Conservation (phyloP, 2,329 filamentous ascomycete species). For the Talaromyces pinophilus region DNA sequence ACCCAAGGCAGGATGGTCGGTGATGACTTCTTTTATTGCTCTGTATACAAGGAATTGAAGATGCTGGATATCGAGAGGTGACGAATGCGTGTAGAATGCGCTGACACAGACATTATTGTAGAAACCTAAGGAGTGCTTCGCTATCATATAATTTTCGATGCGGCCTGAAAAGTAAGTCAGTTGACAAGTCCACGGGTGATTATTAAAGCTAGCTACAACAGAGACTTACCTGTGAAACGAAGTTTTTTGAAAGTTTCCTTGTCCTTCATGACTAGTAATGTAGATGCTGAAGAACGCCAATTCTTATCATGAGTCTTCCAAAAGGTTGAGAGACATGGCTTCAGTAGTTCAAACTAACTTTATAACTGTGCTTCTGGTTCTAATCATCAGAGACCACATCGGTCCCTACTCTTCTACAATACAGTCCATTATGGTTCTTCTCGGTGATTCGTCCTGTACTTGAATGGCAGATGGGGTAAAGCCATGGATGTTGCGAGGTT, state of each 20-base stretch:
- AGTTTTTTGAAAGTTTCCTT: not conserved
- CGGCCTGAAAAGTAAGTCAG: not conserved
- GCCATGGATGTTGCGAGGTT: not conserved
- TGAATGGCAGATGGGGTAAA: not conserved
- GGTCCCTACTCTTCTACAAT: not conserved
- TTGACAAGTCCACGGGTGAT: no score
- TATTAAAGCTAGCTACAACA: not conserved
- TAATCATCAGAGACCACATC: no score
- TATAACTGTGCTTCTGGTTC: not conserved
- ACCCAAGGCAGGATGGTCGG: slow-evolving; percentile 3
- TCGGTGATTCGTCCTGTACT: not conserved
- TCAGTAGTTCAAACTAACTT: not conserved
- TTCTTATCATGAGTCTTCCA: not conserved
- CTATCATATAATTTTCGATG: not conserved
- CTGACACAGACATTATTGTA: not conserved
- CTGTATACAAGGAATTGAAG: not conserved
- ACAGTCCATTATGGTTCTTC: not conserved
- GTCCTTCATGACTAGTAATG: not conserved
- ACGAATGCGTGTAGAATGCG: not conserved
- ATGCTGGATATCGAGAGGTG: not conserved
- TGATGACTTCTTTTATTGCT: not conserved
- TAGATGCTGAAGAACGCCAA: not conserved
- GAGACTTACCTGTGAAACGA: not conserved
- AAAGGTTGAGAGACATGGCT: not conserved
- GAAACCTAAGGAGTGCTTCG: not conserved